Evolutionary conservation across 2,329 filamentous ascomycete genomes (phyloP).

Genomic region (Botrytis sinoallii): DNA sequence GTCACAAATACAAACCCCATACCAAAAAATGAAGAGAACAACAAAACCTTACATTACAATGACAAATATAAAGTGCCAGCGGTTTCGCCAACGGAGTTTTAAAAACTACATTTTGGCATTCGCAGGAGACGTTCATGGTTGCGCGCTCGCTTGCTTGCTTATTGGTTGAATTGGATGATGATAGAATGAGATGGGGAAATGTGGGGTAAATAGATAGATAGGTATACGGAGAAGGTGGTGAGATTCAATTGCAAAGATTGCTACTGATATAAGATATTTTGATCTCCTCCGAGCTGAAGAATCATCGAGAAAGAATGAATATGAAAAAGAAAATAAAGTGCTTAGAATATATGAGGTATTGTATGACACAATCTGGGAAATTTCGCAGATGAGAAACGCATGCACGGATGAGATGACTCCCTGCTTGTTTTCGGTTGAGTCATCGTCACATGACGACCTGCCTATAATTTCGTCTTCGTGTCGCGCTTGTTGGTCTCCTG

Average conservation of each 20-base stretch:
- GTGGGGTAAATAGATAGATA: background rate
- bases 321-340: background rate
- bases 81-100: constrained; percentile 14
- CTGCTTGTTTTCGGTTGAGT: background rate
- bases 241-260: background rate
- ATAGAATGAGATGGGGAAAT: background rate
- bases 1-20: background rate
- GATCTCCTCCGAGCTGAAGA: too few relatives aligned
- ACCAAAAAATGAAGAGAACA: background rate
- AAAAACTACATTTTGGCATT: constrained; percentile 14
- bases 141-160: background rate
- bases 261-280: background rate
- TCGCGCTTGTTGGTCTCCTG: background rate
- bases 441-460: background rate
- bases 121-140: constrained; percentile 17
- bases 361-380: background rate
- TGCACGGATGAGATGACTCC: background rate
- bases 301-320: background rate
- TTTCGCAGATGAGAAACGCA: background rate
- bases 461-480: background rate
- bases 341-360: background rate
- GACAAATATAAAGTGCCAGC: constrained; percentile 17
- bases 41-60: constrained; percentile 13
- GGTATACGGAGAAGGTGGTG: background rate
- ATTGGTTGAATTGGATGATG: background rate